Conservation (phyloP, 495 filamentous ascomycete genomes). For the Talaromyces thailandensis region DNA sequence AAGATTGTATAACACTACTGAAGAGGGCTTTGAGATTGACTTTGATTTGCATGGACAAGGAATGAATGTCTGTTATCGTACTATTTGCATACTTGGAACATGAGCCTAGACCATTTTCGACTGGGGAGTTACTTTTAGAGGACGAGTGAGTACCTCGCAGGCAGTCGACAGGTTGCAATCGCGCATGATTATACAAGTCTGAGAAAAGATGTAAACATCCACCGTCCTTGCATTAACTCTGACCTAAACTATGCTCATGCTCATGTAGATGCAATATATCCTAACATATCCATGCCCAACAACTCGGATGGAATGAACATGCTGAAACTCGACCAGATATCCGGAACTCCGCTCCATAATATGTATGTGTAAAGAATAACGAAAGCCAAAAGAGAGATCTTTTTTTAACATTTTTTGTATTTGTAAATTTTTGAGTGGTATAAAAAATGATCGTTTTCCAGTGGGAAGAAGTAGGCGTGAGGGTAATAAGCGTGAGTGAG, state of each 20-base stretch:
- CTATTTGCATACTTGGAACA: neutral
- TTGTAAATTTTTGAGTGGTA: conserved; percentile 27
- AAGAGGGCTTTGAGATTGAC: too few species aligned
- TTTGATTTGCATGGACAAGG: neutral
- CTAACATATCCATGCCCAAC: neutral
- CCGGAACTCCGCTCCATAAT: conserved; percentile 59
- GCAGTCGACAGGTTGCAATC: neutral
- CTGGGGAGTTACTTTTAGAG: neutral
- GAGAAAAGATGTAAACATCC: neutral
- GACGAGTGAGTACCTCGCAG: neutral
- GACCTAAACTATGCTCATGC: neutral
- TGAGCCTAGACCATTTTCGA: neutral
- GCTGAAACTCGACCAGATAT: conserved; percentile 54
- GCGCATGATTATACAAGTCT: neutral
- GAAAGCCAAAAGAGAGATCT: neutral
- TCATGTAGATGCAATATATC: conserved; percentile 5
- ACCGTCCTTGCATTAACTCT: neutral
- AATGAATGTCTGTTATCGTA: neutral
- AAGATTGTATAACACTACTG: neutral
- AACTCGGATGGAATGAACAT: neutral
- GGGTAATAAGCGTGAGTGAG: conserved; percentile 27
- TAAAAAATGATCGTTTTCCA: conserved; percentile 10
- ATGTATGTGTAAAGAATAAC: neutral
- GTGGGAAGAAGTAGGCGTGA: conserved; percentile 12
- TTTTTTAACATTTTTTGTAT: conserved; percentile 20